A percentile compares a stretch with the other conserved stretches of the same genome.
Evolutionary conservation across 495 filamentous ascomycete genomes (phyloP).

Genomic region (Tuber brumale): DNA sequence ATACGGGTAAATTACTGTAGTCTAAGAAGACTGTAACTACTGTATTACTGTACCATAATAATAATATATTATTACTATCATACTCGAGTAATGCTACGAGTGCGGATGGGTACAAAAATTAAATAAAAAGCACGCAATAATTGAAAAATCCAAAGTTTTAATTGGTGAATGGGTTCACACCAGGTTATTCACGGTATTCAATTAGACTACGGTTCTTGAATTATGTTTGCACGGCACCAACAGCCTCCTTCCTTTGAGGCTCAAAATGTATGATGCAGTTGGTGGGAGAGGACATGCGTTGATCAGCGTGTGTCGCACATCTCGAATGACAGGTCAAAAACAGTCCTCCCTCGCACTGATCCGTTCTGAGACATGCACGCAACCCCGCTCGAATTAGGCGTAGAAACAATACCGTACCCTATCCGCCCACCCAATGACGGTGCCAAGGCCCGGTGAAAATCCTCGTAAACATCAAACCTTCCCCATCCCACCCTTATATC

Average conservation of each 20-base stretch:
- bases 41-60: too few species aligned
- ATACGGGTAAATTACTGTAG: too few species aligned
- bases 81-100: too few species aligned
- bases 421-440: background rate
- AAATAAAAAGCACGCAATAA: background rate
- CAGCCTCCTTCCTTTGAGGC: background rate
- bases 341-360: background rate
- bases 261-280: background rate
- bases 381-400: background rate
- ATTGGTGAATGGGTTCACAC: background rate
- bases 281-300: background rate
- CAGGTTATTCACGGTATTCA: background rate
- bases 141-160: background rate
- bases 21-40: too few species aligned
- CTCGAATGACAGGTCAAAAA: background rate
- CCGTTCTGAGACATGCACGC: conserved; percentile 2
- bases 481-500: background rate
- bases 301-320: background rate
- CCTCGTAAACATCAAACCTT: background rate
- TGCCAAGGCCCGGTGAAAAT: background rate
- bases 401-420: background rate
- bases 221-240: background rate
- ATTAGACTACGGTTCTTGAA: background rate
- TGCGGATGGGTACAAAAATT: background rate
- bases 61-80: too few species aligned